Conservation (phyloP, 306 rosid genomes). For the Mucuna pruriens region DNA sequence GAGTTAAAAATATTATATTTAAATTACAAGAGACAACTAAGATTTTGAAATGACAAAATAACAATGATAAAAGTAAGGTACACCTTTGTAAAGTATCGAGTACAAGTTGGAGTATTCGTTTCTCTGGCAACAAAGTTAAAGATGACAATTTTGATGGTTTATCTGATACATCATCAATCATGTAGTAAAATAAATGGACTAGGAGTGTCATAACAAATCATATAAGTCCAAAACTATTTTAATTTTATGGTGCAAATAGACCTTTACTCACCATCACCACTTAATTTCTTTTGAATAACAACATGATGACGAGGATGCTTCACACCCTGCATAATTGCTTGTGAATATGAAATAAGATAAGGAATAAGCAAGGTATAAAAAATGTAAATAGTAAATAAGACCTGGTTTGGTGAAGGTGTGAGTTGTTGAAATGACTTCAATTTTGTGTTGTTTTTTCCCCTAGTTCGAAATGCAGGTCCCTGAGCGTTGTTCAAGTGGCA, state of each 20-base stretch:
- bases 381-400: not conserved
- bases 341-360: constrained; percentile 12
- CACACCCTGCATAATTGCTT: constrained; percentile 43
- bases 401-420: constrained; percentile 38
- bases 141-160: constrained; percentile 43
- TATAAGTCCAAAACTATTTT: constrained; percentile 12
- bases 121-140: constrained; percentile 51
- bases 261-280: constrained; percentile 37
- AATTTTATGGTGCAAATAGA: not conserved
- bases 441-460: constrained; percentile 52
- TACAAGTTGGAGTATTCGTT: constrained; percentile 61
- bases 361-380: not conserved
- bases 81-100: constrained; percentile 74
- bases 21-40: not conserved
- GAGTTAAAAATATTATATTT: not conserved
- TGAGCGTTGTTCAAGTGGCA: constrained; percentile 8
- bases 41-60: not conserved
- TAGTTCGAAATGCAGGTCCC: constrained; percentile 55
- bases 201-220: not conserved
- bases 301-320: constrained; percentile 32
- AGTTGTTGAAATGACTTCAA: constrained; percentile 41
- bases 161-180: constrained; percentile 40
- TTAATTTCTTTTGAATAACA: constrained; percentile 42
- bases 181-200: constrained; percentile 3
- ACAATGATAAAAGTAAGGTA: not conserved